Evolutionary conservation across 257 asterid species (phyloP).

Genomic region (Ajuga chamaepitys): DNA sequence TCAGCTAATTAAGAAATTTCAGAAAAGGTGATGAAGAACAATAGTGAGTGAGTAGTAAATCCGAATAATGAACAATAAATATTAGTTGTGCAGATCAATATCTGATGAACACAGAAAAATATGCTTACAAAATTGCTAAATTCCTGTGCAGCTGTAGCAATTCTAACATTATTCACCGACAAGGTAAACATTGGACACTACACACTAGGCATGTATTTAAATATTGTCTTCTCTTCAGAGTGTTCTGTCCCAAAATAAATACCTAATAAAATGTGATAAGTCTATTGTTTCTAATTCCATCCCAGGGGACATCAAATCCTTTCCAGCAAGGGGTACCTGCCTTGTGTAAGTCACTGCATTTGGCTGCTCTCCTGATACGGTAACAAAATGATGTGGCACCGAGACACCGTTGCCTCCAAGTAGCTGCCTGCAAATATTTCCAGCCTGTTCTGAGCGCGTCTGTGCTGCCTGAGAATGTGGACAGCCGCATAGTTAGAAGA

Average conservation of each 20-base stretch:
- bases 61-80: neutral
- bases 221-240: neutral
- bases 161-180: conserved; percentile 6
- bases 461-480: conserved; percentile 58
- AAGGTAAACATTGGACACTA: neutral
- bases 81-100: neutral
- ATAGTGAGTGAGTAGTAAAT: neutral
- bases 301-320: conserved; percentile 10
- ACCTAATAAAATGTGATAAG: neutral
- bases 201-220: neutral
- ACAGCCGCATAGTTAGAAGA: neutral
- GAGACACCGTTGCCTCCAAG: conserved; percentile 22
- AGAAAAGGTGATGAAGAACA: neutral
- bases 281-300: neutral
- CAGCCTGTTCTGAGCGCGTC: conserved; percentile 49
- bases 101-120: neutral
- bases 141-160: neutral
- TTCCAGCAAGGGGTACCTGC: conserved; percentile 41
- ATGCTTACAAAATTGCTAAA: conserved; percentile 17
- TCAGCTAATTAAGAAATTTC: neutral
- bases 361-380: conserved; percentile 38
- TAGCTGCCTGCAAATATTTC: conserved; percentile 32
- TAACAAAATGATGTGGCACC: conserved; percentile 21
- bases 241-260: conserved; percentile 12
- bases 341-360: conserved; percentile 52